Evolutionary conservation across 2,329 filamentous ascomycete genomes (phyloP).

Genomic region (Epicoccum nigrum): DNA sequence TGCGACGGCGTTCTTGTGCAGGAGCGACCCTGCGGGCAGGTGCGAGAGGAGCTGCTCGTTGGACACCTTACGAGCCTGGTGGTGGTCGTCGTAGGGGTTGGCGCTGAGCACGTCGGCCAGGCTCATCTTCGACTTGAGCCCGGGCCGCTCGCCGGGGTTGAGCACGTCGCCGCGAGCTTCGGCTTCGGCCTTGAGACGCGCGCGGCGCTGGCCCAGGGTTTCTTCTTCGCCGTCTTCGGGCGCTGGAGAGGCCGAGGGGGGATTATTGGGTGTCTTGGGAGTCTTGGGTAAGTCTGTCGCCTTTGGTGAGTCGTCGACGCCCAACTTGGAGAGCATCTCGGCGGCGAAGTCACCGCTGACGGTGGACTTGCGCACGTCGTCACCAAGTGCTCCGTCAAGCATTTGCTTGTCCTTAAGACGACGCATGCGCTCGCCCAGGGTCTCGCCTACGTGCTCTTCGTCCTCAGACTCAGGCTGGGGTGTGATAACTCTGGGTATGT

Average conservation of each 20-base stretch:
- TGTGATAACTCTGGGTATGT: constrained; percentile 34
- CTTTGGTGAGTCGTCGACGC: constrained; percentile 30
- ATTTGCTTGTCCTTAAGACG: constrained; percentile 67
- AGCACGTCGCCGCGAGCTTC: constrained; percentile 53
- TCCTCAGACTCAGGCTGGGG: constrained; percentile 41
- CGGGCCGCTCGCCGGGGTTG: constrained; percentile 34
- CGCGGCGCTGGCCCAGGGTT: constrained; percentile 77
- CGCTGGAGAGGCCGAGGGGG: constrained; percentile 26
- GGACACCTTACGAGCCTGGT: constrained; percentile 45
- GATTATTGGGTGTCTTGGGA: too few relatives aligned
- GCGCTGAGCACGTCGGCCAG: constrained; percentile 67
- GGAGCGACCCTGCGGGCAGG: constrained; percentile 49
- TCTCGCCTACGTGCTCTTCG: constrained; percentile 61
- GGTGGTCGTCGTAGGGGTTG: constrained; percentile 53
- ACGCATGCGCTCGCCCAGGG: constrained; percentile 68
- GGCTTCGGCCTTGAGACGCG: constrained; percentile 74
- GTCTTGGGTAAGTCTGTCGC: too few relatives aligned
- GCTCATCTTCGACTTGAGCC: constrained; percentile 55
- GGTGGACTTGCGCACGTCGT: constrained; percentile 53
- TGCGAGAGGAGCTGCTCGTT: constrained; percentile 43
- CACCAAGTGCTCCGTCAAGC: constrained; percentile 51
- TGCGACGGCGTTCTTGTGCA: constrained; percentile 47
- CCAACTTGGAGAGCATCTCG: constrained; percentile 65
- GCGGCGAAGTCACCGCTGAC: constrained; percentile 70
- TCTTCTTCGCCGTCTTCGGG: constrained; percentile 64